These are phyloP conservation scores for Backusella tuberculispora DNA, from an alignment of 192 early-diverging fungal genomes.

Conservation along the genomic window DNA sequence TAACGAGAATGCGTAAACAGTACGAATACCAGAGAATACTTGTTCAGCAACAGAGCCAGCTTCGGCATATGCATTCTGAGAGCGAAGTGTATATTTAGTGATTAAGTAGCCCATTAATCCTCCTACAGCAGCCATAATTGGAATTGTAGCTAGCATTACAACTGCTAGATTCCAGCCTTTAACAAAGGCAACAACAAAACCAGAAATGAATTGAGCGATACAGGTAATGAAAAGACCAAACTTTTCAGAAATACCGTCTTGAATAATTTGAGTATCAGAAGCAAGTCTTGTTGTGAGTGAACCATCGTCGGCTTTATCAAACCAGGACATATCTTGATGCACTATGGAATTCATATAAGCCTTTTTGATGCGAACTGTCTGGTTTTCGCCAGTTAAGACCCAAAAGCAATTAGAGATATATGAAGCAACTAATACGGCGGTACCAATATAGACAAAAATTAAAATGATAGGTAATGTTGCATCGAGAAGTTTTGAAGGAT, in stretches of 20 bases:
- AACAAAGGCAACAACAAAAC: constrained; percentile 80
- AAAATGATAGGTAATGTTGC: constrained; percentile 38
- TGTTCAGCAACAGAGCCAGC: constrained; percentile 88
- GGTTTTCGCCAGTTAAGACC: constrained; percentile 51
- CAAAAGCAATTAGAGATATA: constrained; percentile 63
- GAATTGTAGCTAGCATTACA: constrained; percentile 76
- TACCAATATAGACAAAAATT: constrained; percentile 61
- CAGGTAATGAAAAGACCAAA: constrained; percentile 70
- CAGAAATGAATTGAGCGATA: constrained; percentile 66
- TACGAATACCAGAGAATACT: constrained; percentile 79
- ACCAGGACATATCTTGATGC: constrained; percentile 87
- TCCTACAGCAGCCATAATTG: constrained; percentile 58
- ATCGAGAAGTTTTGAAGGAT: constrained; percentile 27
- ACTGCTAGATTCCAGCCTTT: constrained; percentile 75
- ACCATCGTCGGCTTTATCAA: constrained; percentile 74
- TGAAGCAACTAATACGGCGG: constrained; percentile 54
- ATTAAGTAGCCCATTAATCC: constrained; percentile 42
- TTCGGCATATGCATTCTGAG: constrained; percentile 69
- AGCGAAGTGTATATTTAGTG: constrained; percentile 47
- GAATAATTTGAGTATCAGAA: constrained; percentile 79
- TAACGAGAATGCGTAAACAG: constrained; percentile 82
- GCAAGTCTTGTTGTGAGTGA: constrained; percentile 86
- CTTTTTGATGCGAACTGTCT: constrained; percentile 67
- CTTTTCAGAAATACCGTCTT: constrained; percentile 88
- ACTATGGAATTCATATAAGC: constrained; percentile 75